Percentiles rank a stretch among this genome's conserved stretches.
phyloP scores from a whole-genome alignment of 2,329 filamentous ascomycete species.

The Alternaria tenuissima region DNA sequence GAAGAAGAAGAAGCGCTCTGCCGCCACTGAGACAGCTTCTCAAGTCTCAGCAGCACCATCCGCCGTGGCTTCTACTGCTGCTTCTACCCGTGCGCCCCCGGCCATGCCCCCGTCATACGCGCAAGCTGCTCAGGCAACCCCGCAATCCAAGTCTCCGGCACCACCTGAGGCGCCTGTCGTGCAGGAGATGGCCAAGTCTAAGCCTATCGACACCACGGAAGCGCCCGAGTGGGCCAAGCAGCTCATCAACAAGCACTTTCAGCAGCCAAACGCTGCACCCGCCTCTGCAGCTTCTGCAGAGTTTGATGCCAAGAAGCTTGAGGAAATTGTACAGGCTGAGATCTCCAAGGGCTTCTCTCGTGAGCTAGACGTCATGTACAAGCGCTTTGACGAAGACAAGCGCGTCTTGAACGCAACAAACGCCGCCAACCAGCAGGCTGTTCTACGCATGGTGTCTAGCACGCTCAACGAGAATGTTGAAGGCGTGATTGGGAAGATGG shows the following conservation, averaged over 20 bases:
- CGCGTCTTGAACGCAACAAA: conserved; percentile 69
- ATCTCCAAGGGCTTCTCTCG: conserved; percentile 56
- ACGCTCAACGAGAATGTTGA: conserved; percentile 76
- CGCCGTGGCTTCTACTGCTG: conserved; percentile 16
- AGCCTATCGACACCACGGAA: conserved; percentile 31
- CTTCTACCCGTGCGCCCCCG: conserved; percentile 27
- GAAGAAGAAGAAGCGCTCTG: conserved; percentile 74
- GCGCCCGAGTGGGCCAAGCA: conserved; percentile 50
- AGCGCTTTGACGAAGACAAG: conserved; percentile 73
- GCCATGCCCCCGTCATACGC: conserved; percentile 50
- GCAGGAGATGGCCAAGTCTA: conserved; percentile 23
- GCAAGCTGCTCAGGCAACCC: conserved; percentile 48
- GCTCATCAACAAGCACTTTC: conserved; percentile 42
- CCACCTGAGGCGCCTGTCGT: conserved; percentile 26
- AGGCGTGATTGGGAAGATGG: conserved; percentile 78
- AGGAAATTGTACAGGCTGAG: conserved; percentile 57
- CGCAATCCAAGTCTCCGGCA: conserved; percentile 43
- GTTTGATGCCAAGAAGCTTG: conserved; percentile 63
- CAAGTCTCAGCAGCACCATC: conserved; percentile 50
- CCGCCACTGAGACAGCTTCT: conserved; percentile 53
- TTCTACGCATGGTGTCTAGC: conserved; percentile 72
- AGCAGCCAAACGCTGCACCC: conserved; percentile 30
- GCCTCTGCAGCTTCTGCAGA: conserved; percentile 21
- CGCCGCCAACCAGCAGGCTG: conserved; percentile 72
- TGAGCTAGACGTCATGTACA: conserved; percentile 65